A percentile compares a stretch with the other conserved stretches of the same genome.
These are phyloP conservation scores for Pseudogymnoascus destructans DNA, from an alignment of 2,329 filamentous ascomycete genomes.

Conservation along the genomic window DNA sequence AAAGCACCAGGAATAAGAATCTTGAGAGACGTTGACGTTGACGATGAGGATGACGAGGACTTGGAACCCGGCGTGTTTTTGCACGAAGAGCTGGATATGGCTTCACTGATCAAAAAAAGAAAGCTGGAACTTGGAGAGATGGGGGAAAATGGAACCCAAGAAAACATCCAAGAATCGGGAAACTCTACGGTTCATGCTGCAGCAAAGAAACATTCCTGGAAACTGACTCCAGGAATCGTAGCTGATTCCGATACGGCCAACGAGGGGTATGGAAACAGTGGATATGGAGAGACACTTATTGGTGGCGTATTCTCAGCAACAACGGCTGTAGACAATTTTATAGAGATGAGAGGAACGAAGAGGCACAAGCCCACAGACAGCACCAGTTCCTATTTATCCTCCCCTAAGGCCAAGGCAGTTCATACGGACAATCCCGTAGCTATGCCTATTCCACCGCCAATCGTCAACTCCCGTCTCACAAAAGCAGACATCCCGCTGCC, in stretches of 20 bases:
- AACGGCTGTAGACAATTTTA: constrained; percentile 36
- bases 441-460: background rate
- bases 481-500: constrained; percentile 14
- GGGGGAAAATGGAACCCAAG: background rate
- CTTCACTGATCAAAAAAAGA: constrained; percentile 30
- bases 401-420: background rate
- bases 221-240: background rate
- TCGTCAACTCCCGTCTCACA: background rate
- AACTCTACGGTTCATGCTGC: background rate
- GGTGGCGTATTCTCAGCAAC: constrained; percentile 28
- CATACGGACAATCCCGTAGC: background rate
- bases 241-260: background rate
- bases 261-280: background rate
- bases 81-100: constrained; percentile 23
- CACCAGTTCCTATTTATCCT: constrained; percentile 22
- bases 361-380: constrained; percentile 21
- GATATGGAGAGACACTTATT: constrained; percentile 11
- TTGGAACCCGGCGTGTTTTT: constrained; percentile 22
- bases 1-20: constrained; percentile 36
- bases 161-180: constrained; percentile 8
- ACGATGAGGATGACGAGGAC: constrained; percentile 28
- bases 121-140: constrained; percentile 21
- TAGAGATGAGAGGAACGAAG: constrained; percentile 33
- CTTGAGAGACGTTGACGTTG: constrained; percentile 28
- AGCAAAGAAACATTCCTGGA: background rate